Conservation (phyloP, 2,329 filamentous ascomycete species). For the Westerdykella sp. region DNA sequence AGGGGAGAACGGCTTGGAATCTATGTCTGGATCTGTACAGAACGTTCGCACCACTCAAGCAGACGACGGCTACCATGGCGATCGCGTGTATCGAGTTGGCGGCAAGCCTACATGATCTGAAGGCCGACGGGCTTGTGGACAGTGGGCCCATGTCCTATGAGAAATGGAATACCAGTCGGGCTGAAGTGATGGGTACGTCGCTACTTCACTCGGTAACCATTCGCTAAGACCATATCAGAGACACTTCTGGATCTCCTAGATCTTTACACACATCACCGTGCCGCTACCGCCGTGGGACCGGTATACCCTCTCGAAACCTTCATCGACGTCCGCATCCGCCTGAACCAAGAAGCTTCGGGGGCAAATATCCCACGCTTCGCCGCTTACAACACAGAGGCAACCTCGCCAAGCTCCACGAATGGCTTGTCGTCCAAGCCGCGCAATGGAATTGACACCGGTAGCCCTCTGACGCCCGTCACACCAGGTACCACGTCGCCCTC, state of each 20-base stretch:
- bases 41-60: slow-evolving; percentile 87
- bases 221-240: slow-evolving; percentile 48
- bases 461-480: slow-evolving; percentile 39
- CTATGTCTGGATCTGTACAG: slow-evolving; percentile 87
- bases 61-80: slow-evolving; percentile 77
- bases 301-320: slow-evolving; percentile 69
- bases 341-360: slow-evolving; percentile 74
- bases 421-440: slow-evolving; percentile 19
- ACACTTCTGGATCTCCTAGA: slow-evolving; percentile 86
- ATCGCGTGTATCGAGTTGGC: slow-evolving; percentile 78
- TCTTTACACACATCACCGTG: slow-evolving; percentile 79
- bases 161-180: slow-evolving; percentile 40
- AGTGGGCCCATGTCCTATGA: slow-evolving; percentile 44
- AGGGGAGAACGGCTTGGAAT: slow-evolving; percentile 66
- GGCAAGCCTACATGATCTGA: slow-evolving; percentile 57
- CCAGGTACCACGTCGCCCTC: slow-evolving; percentile 41
- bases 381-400: slow-evolving; percentile 17
- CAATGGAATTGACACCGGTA: slow-evolving; percentile 31
- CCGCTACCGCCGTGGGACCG: slow-evolving; percentile 66
- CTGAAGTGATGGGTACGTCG: slow-evolving; percentile 41
- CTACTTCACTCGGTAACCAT: background rate
- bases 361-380: slow-evolving; percentile 58
- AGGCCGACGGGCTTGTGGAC: slow-evolving; percentile 44
- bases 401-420: slow-evolving; percentile 11
- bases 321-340: slow-evolving; percentile 75